Percentiles rank a stretch among this genome's conserved stretches.
Evolutionary conservation across 1,284 basidiomycete genomes (phyloP).

Genomic region (Melampsora americana): DNA sequence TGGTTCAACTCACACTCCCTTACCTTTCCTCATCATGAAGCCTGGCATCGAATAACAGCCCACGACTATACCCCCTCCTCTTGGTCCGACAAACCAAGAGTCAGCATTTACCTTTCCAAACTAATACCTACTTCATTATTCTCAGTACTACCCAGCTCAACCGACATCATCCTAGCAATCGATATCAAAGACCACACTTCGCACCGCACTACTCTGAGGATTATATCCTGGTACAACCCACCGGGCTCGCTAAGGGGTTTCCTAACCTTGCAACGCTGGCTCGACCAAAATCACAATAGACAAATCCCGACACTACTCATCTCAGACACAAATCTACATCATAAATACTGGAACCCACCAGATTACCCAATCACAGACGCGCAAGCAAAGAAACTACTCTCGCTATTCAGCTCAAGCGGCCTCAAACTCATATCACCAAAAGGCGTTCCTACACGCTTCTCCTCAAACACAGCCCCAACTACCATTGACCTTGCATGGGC

Average conservation of each 20-base stretch:
- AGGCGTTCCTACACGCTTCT: not conserved
- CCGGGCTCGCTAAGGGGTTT: no score
- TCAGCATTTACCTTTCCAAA: no score
- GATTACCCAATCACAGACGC: not conserved
- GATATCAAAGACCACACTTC: no score
- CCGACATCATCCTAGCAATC: no score
- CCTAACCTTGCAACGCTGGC: not conserved
- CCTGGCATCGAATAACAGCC: not conserved
- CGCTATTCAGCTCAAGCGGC: not conserved
- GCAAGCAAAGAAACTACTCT: constrained; percentile 14
- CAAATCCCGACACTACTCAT: not conserved
- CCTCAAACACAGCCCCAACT: not conserved
- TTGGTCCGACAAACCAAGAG: no score
- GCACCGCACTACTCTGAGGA: no score
- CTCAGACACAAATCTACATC: constrained; percentile 10
- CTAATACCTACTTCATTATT: no score
- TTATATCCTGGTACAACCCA: no score
- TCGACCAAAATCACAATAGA: not conserved
- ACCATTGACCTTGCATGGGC: constrained; percentile 16
- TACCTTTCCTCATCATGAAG: not conserved
- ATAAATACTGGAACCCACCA: constrained; percentile 5
- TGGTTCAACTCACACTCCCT: not conserved
- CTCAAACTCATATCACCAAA: constrained; percentile 11
- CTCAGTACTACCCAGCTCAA: no score
- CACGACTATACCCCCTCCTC: no score